These are phyloP conservation scores for Zoysia pacifica DNA, from an alignment of 176 grass and related monocot species.

Conservation along the genomic window DNA sequence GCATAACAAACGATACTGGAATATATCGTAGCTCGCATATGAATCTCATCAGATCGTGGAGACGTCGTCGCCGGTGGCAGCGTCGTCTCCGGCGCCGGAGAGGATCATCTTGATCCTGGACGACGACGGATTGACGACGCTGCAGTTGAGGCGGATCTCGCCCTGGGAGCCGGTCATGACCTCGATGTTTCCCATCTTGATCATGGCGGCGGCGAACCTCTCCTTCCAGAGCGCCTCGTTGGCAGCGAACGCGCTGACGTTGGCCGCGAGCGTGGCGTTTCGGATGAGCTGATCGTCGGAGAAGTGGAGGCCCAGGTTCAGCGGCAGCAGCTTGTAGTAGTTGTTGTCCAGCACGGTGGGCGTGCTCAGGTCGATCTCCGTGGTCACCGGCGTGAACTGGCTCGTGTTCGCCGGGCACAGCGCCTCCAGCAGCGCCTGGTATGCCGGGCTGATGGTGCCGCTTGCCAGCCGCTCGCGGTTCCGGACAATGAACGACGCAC, in stretches of 20 bases:
- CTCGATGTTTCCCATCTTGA: slow-evolving; percentile 60
- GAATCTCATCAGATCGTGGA: slow-evolving; percentile 14
- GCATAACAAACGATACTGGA: background rate
- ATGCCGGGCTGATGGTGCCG: slow-evolving; percentile 50
- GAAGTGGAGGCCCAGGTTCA: slow-evolving; percentile 43
- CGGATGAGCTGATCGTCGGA: slow-evolving; percentile 65
- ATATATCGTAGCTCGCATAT: too few relatives aligned
- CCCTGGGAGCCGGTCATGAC: slow-evolving; percentile 52
- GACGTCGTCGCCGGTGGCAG: background rate
- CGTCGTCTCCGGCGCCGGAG: background rate
- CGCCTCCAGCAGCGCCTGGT: slow-evolving; percentile 44
- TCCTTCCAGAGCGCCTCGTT: slow-evolving; percentile 53
- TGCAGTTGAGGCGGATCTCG: slow-evolving; percentile 48
- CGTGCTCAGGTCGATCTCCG: slow-evolving; percentile 41
- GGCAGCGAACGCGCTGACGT: slow-evolving; percentile 25
- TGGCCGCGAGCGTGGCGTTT: too few relatives aligned
- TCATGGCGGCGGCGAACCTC: slow-evolving; percentile 49
- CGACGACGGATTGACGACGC: slow-evolving; percentile 47
- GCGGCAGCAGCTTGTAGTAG: slow-evolving; percentile 62
- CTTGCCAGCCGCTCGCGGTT: too few relatives aligned
- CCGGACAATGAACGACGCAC: too few relatives aligned
- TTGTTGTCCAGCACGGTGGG: slow-evolving; percentile 55
- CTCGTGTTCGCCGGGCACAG: slow-evolving; percentile 46
- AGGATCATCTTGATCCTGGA: background rate
- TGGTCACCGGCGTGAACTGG: slow-evolving; percentile 29